Evolutionary conservation across 2,329 filamentous ascomycete genomes (phyloP), one percentile per base, ranked within the genome.

Genomic region (Colletotrichum lentis): DNA sequence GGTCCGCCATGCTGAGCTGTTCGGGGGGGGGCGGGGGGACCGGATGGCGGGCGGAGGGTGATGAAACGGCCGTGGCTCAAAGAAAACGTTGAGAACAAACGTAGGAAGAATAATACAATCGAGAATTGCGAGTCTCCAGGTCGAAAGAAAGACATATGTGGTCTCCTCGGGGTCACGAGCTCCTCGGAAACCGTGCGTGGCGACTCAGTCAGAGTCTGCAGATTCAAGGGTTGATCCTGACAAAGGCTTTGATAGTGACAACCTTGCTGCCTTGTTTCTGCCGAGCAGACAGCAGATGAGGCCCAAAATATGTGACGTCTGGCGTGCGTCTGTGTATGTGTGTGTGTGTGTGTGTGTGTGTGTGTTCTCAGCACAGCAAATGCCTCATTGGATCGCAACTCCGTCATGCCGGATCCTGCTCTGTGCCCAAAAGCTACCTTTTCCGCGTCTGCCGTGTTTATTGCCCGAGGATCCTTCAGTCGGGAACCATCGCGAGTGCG

Each of bases 371-470:
- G 16, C 58, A 61, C 31, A 35, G 57, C 18, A 52, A 24, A n/a
- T 7, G 16, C 37, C 5, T 41, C 58, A 53, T 61, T 52, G 47
- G 58, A 31, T 35, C 35, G 46, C 35, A 41, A 27, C 35, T 8
- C 46, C 16, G 46, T 27, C 22, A 16, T 41, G 35, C 35, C 44
- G 46, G 46, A 18, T 27, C 24, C 12, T 46, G 60, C 43, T 44
- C 60, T 41, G 52, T 41, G 52, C 50, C 39, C 49, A 7, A 47
- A 57, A 43, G 52, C 46, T 39, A 22, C 52, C 60, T 49, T 57
- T 49, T 52, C 60, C 27, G 22, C 24, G 22, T 35, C 52, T 12
- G 31, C 60, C 24, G 27, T 24, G 41, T 44, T 20, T 20, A 41
- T 39, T 20, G 12, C 20, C 57, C 14, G 31, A 52, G 35, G 35